These are phyloP conservation scores for Ganoderma sp. DNA, from an alignment of 1,284 basidiomycete genomes.

Conservation along the genomic window DNA sequence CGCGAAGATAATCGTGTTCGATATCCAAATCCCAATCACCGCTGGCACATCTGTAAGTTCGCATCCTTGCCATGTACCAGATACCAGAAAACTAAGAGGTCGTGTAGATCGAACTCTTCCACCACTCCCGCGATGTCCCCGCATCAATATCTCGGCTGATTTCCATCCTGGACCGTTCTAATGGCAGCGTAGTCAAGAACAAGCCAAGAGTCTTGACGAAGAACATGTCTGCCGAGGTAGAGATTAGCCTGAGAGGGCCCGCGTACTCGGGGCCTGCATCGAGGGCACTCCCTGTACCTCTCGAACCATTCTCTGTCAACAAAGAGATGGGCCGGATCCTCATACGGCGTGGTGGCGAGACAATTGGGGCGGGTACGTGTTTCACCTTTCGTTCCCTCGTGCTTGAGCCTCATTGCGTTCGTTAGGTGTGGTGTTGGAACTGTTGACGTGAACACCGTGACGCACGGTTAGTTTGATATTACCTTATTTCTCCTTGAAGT, in stretches of 20 bases:
- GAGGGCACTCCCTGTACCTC: conserved; percentile 68
- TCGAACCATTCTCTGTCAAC: conserved; percentile 88
- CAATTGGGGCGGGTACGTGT: conserved; percentile 85
- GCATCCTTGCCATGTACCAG: not conserved
- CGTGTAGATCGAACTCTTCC: conserved; percentile 85
- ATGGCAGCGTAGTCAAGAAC: conserved; percentile 76
- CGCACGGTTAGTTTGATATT: not conserved
- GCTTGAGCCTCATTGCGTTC: not conserved
- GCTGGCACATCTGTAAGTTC: conserved; percentile 80
- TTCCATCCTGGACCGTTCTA: conserved; percentile 77
- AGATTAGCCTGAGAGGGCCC: conserved; percentile 74
- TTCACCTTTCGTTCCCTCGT: not conserved
- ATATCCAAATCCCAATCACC: conserved; percentile 89
- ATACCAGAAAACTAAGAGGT: not conserved
- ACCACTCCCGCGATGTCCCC: conserved; percentile 92
- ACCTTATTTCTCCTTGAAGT: not conserved
- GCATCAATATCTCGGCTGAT: conserved; percentile 85
- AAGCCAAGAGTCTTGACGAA: conserved; percentile 91
- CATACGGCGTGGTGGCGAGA: conserved; percentile 89
- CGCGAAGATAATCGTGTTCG: conserved; percentile 93
- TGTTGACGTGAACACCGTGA: not conserved
- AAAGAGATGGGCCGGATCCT: conserved; percentile 97
- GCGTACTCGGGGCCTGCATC: conserved; percentile 55
- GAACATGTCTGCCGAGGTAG: conserved; percentile 83
- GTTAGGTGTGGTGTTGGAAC: conserved; percentile 1